Base-by-base conservation (phyloP, 768 basidiomycete genomes). In the Harrya chromipes region DNA sequence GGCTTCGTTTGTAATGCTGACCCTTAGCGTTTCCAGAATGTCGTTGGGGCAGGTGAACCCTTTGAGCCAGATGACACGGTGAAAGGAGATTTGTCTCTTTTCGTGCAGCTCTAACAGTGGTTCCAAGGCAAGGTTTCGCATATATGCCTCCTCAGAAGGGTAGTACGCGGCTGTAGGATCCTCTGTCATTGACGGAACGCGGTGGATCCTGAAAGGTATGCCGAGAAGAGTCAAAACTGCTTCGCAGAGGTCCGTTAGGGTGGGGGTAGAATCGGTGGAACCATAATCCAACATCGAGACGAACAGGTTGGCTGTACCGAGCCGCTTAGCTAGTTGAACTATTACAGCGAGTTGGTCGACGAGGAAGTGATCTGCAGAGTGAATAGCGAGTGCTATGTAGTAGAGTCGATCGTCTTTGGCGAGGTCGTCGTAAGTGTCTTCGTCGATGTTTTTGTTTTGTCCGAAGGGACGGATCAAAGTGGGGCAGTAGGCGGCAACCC, bases 1-100 rank as follows among this genome's bases (percentile, higher is more conserved):
- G 3, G 97, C 97, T 57, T 94, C 83, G 64, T 98, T 99, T 27
- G 80, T 79, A 57, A 87, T 78, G 65, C 88, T 91, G 53, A 97
- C 87, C 55, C 94, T 85, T 64, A 98, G 83, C 20, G 90, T 95
- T 70, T 99, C 97, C 44, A 99, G 74, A 41, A 99, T 94, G 66
- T 99, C 97, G 62, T 93, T 95, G 2, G 97, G 97, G 64, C 97
- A 99, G 0, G 97, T 97, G 67, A 99, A 99, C 0, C 97, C 97
- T 63, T 97, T 99, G 53, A 98, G 77, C 97, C 97, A 99, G 39
- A 99, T 81, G 33, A 98, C 97, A 10, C 93, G 76, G 56, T 84
- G 79, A 69, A 99, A 99, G 50, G 80, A 80, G 64, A 98, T 86
- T 20, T 81, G 80, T 21, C 94, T 74, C 61, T 80, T 87, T 57